Base-by-base conservation (phyloP, 192 early-diverging fungal species). In the Podila clonocystis region DNA sequence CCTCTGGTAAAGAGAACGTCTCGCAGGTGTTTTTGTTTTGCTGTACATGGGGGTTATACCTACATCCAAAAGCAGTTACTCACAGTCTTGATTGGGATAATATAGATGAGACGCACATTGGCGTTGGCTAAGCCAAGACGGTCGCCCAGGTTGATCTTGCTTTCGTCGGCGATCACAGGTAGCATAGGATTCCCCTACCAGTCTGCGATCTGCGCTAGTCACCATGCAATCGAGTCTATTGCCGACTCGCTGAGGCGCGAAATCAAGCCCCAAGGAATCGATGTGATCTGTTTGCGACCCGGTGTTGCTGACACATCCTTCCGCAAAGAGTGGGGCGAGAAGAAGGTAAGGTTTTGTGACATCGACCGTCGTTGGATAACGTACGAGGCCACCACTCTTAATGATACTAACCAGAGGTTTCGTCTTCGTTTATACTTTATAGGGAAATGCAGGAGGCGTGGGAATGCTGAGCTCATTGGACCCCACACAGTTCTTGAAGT, bases 191-290 rank as follows among this genome's bases (percentile, higher is more conserved):
- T 72, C 52, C 76, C 70, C 12, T 72, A 68, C 38, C 65, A 72
- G 36, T 82, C 82, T 9, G 58, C 72, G 0, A 84, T 86, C 50
- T 76, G 78, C 22, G 83, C 87, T 17, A 85, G 82, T 33, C 85
- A 88, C 50, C 86, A 86, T 59, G 86, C 86, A 8, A 63, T 86
- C 38, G 72, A 83, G 19, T 83, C 85, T 0, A 71, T 89, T 38
- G 69, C 84, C 13, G 84, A 84, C 9, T 64, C 84, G 22, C 50
- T 84, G 28, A 67, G 88, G 49, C 70, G 84, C 19, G 88, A 89
- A 62, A 50, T 89, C 60, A 63, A 66, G n/a, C 68, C 59, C 41
- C 76, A 85, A 48, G 87, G 87, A 19, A 85, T 89, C 65, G 68
- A 83, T 60, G 88, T 87, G 7, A 41, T 82, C 31, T 82, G 73